Conservation (phyloP, 208 protist species). For the Crithidia bombi region DNA sequence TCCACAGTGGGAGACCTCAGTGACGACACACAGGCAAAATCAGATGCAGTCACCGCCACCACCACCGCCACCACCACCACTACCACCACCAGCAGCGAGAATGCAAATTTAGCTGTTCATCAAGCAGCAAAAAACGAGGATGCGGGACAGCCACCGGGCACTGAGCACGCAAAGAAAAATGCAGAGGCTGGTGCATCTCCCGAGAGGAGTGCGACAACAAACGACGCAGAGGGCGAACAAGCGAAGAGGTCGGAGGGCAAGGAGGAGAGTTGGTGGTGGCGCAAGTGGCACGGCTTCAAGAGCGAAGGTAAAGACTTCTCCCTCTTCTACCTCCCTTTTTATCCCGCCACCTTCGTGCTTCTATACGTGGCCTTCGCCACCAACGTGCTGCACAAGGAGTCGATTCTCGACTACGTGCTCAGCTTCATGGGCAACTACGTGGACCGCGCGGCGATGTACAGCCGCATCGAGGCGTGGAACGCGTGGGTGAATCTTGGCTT, state of each 20-base stretch:
- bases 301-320: constrained; percentile 37
- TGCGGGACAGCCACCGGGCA: no score
- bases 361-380: constrained; percentile 56
- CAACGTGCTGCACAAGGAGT: constrained; percentile 47
- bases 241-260: background rate
- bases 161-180: no score
- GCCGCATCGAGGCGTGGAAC: constrained; percentile 53
- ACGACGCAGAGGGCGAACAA: no score
- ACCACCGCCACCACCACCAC: no score
- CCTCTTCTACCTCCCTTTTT: constrained; percentile 34
- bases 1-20: no score
- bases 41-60: no score
- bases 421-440: constrained; percentile 46
- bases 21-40: no score
- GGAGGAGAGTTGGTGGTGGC: constrained; percentile 4
- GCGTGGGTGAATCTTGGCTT: constrained; percentile 61
- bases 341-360: constrained; percentile 30
- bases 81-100: no score
- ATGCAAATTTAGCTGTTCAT: no score
- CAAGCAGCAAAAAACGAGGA: no score
- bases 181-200: background rate
- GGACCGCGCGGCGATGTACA: constrained; percentile 48
- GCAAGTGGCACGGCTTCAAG: constrained; percentile 29
- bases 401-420: constrained; percentile 52
- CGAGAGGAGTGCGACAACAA: background rate